A percentile compares a stretch with the other conserved stretches of the same genome.
These are phyloP conservation scores for Cryptococcus sp. DNA, from an alignment of 1,284 basidiomycete species.

Conservation along the genomic window DNA sequence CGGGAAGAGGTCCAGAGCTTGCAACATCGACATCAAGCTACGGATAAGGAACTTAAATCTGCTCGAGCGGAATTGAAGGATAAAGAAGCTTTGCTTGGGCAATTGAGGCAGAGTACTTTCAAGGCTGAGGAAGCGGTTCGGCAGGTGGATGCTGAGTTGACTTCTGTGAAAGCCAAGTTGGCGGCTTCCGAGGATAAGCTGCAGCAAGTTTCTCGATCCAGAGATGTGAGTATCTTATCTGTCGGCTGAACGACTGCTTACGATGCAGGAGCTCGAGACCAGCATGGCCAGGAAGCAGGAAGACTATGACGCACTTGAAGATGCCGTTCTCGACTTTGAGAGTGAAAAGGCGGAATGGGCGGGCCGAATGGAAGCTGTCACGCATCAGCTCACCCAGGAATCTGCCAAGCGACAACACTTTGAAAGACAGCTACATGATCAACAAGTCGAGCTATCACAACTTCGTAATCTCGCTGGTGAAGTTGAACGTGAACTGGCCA, in stretches of 20 bases:
- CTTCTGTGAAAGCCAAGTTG: conserved; percentile 65
- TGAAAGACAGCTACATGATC: conserved; percentile 62
- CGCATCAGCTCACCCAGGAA: conserved; percentile 46
- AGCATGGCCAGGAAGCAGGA: conserved; percentile 64
- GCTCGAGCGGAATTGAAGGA: conserved; percentile 55
- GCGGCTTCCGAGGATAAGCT: conserved; percentile 66
- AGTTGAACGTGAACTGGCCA: conserved; percentile 76
- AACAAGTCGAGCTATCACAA: conserved; percentile 64
- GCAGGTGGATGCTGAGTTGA: conserved; percentile 68
- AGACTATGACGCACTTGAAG: conserved; percentile 76
- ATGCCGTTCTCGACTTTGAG: conserved; percentile 75
- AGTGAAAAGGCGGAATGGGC: conserved; percentile 71
- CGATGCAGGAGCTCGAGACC: conserved; percentile 63
- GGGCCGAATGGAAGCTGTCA: conserved; percentile 65
- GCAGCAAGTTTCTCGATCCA: conserved; percentile 59
- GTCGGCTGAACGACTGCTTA: conserved; percentile 3
- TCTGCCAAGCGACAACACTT: conserved; percentile 62
- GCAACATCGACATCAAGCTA: conserved; percentile 53
- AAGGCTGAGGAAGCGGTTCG: conserved; percentile 69
- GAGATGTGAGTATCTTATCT: conserved; percentile 58
- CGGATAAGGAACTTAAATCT: conserved; percentile 54
- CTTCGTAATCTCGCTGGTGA: conserved; percentile 66
- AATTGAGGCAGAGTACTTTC: conserved; percentile 56
- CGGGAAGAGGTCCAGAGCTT: conserved; percentile 47
- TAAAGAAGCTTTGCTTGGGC: conserved; percentile 52